These are phyloP conservation scores for Clavariopsis aquatica DNA, from an alignment of 495 filamentous ascomycete genomes.

Conservation along the genomic window DNA sequence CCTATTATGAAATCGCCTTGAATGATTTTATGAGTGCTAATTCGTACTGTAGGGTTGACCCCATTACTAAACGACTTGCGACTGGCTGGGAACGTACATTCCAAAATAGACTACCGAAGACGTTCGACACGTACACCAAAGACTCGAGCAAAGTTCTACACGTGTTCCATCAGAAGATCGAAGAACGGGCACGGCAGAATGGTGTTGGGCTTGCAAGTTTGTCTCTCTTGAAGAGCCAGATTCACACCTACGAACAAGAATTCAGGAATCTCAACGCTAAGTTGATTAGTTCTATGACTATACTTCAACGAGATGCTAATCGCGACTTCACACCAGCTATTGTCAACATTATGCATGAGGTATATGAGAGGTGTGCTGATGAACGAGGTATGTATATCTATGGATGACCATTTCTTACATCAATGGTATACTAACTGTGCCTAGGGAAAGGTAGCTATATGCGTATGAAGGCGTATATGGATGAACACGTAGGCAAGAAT, in stretches of 20 bases:
- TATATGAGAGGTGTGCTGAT: slow-evolving; percentile 51
- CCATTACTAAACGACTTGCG: slow-evolving; percentile 56
- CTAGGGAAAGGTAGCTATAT: slow-evolving; percentile 52
- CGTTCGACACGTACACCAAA: slow-evolving; percentile 40
- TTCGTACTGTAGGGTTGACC: slow-evolving; percentile 43
- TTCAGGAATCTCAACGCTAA: slow-evolving; percentile 44
- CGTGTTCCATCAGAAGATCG: slow-evolving; percentile 50
- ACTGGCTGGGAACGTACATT: slow-evolving; percentile 61
- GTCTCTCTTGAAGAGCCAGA: slow-evolving; percentile 50
- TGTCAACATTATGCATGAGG: slow-evolving; percentile 48
- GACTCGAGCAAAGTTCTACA: slow-evolving; percentile 38
- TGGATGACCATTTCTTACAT: too few relatives aligned
- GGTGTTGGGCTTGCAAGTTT: slow-evolving; percentile 47
- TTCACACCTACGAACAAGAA: slow-evolving; percentile 47
- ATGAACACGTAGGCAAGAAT: slow-evolving; percentile 48
- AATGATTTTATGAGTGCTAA: too few relatives aligned
- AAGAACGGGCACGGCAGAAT: slow-evolving; percentile 43
- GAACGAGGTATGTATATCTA: slow-evolving; percentile 49
- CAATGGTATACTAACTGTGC: background rate
- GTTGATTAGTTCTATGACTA: slow-evolving; percentile 46
- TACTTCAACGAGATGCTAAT: slow-evolving; percentile 57
- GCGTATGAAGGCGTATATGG: slow-evolving; percentile 61
- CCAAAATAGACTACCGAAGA: slow-evolving; percentile 48
- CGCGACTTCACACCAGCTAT: slow-evolving; percentile 59
- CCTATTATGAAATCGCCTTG: background rate